Conservation (phyloP, 257 asterid species). For the Scutellaria baicalensis region DNA sequence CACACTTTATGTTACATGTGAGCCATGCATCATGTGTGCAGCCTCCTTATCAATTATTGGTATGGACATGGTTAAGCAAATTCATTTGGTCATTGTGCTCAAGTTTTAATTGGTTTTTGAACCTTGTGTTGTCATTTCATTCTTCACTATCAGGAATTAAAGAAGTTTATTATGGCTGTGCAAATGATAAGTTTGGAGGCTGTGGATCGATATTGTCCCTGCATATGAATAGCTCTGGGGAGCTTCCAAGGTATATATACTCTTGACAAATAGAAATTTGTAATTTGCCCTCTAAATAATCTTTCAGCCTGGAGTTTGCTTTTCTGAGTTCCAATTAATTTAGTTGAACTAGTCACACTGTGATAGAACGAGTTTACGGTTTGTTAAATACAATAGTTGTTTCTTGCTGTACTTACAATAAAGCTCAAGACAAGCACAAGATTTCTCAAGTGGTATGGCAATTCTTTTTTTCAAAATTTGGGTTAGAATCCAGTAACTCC, state of each 20-base stretch:
- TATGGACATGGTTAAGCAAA: constrained; percentile 11
- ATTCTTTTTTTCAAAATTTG: neutral
- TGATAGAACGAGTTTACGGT: neutral
- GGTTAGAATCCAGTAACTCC: neutral
- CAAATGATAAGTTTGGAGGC: constrained; percentile 93
- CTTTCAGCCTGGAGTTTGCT: neutral
- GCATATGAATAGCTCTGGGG: constrained; percentile 37
- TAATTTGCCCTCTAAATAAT: neutral
- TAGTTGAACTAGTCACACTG: neutral
- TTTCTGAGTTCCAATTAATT: neutral
- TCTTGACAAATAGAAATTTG: neutral
- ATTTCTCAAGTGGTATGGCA: neutral
- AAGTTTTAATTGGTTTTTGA: constrained; percentile 1
- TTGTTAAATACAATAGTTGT: neutral
- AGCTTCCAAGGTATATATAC: constrained; percentile 30
- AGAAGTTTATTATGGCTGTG: constrained; percentile 80
- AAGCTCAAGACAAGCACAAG: neutral
- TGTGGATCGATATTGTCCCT: constrained; percentile 87
- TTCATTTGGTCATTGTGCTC: constrained; percentile 10
- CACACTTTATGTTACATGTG: constrained; percentile 81
- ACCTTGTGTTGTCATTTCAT: constrained; percentile 3
- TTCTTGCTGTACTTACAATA: neutral
- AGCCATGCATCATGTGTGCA: constrained; percentile 98
- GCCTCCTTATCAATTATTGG: constrained; percentile 77
- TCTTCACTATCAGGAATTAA: constrained; percentile 42